Evolutionary conservation across 495 filamentous ascomycete genomes (phyloP), one percentile per base, ranked within the genome.

Genomic region (Neurospora cerealis): DNA sequence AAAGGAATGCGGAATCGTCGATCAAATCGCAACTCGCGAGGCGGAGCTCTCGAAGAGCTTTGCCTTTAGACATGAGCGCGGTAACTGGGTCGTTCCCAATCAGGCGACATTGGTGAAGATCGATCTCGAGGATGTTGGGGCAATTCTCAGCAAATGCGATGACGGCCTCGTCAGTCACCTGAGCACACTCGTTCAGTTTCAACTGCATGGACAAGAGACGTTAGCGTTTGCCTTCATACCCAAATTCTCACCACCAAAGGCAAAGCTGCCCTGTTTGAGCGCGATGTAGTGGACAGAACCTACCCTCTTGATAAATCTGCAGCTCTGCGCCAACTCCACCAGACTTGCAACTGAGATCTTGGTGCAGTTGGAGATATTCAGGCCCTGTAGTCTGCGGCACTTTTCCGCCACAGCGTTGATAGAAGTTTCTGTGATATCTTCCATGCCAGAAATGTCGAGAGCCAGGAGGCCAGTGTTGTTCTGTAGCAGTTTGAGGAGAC

Each of bases 81-180:
- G 92, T 93, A 48, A 98, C 86, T 0, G 96, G 91, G 11, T 89
- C 87, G 79, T 95, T 94, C 54, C 91, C 93, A 71, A 98, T 88
- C 36, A 88, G 85, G 38, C 87, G 88, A 84, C 96, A 98, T 77
- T 92, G 90, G 76, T 97, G 92, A 38, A 98, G 89, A 79, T 99
- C 96, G 74, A 98, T 97, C 81, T 99, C 96, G 48, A 99, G 87
- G 40, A 99, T 93, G 70, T 97, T 92, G 8, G 90, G 92, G 80
- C 95, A 98, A 80, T 94, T 88, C 37, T 90, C 85, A 40, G 96
- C 96, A 78, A 98, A 95, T 9, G 93, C 91, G 66, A 93, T 79
- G 77, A 98, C 90, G 4, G 95, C 90, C 28, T 83, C 84, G 79
- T 98, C 92, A 19, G 90, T 93, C 21, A 97, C 82, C 78, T 96